Evolutionary conservation across 2,329 filamentous ascomycete species (phyloP).

Genomic region (Botryotinia convoluta): DNA sequence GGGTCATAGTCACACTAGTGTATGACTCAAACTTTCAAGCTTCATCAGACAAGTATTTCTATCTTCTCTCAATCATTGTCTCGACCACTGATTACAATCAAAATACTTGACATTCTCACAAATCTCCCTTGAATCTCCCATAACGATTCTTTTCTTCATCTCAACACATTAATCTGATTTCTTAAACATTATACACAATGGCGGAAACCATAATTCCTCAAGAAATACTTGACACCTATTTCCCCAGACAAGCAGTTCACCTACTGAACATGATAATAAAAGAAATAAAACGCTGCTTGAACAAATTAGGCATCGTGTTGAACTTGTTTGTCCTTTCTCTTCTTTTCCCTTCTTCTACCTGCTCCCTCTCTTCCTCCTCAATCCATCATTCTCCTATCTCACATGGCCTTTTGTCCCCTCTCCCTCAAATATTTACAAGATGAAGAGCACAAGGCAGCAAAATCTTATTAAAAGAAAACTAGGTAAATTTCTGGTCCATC

Average conservation of each 20-base stretch:
- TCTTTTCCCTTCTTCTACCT: neutral
- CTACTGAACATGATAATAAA: neutral
- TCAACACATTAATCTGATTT: neutral
- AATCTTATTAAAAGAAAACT: neutral
- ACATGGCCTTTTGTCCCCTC: neutral
- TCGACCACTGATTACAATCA: neutral
- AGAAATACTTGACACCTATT: conserved; percentile 23
- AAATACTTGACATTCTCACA: neutral
- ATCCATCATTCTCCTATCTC: neutral
- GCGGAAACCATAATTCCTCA: neutral
- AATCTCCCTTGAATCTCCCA: neutral
- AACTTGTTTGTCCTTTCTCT: neutral
- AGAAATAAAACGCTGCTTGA: conserved; percentile 19
- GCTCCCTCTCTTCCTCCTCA: neutral
- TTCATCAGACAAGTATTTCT: neutral
- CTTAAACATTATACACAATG: neutral
- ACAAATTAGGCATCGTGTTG: conserved; percentile 40
- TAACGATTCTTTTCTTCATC: neutral
- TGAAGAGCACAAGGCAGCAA: neutral
- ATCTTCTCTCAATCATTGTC: neutral
- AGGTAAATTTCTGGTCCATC: conserved; percentile 40
- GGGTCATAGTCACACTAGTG: neutral
- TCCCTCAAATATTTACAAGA: neutral
- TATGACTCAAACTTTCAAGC: neutral
- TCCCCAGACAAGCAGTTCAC: conserved; percentile 16